Evolutionary conservation across 2,329 filamentous ascomycete species (phyloP), one percentile per base, ranked within the genome.

Genomic region (Diaporthe velutina): DNA sequence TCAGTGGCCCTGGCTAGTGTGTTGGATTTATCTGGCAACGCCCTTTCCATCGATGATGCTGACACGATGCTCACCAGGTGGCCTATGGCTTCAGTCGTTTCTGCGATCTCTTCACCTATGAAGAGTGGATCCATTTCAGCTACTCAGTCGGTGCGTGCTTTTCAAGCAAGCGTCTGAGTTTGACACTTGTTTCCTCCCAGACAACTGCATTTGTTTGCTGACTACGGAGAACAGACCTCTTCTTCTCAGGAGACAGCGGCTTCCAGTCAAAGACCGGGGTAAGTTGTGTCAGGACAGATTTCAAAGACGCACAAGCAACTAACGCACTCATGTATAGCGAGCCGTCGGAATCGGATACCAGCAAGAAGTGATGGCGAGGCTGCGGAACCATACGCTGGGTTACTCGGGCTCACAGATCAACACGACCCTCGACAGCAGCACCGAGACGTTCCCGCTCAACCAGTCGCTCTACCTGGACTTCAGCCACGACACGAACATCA

Each of bases 381-480:
- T 95, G 33, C 86, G 91, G 77, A 92, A 94, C 80, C 92, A 94
- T 79, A 91, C 89, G 0, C 82, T 91, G 3, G 88, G 86, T 19
- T 91, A 91, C 79, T 89, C 88, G 0, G 86, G 86, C 35, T 90
- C 89, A 0, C 88, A 91, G 78, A 90, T 91, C 84, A 94, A 95
- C 80, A 86, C 89, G n/a, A 94, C 93, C 0, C 88, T 94, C 40
- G 92, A 94, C 84, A 90, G 87, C 80, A 94, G 88, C 82, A 88
- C 88, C 0, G 85, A 85, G 48, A 95, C 93, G 0, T 96, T 96
- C 81, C 94, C 94, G 0, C 83, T 94, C 5, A 90, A 95, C 80
- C 94, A 96, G 80, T 89, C 86, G 30, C 86, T 96, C 22, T 95
- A 95, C 82, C 89, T 95, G 67, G 94, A 95, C 84, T 95, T 95